phyloP scores from a whole-genome alignment of 2,329 filamentous ascomycete species.

The Diaporthe ampelina region DNA sequence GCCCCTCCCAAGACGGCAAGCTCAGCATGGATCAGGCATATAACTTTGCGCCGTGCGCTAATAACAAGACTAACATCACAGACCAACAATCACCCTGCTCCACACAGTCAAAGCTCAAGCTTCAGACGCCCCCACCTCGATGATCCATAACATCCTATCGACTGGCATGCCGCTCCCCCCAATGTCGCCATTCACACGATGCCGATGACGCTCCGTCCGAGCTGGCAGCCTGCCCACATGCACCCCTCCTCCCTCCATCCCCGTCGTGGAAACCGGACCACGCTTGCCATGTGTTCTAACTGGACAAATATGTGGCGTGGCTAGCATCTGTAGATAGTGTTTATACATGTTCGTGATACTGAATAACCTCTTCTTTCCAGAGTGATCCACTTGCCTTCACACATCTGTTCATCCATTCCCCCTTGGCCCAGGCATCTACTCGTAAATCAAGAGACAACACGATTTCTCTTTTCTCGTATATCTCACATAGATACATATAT shows the following conservation, averaged over 20 bases:
- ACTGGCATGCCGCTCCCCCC: neutral
- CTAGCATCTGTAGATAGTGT: neutral
- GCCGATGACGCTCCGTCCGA: slow-evolving; percentile 10
- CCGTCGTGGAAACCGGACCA: neutral
- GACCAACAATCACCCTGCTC: neutral
- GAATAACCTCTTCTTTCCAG: neutral
- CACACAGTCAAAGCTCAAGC: slow-evolving; percentile 23
- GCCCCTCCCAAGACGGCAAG: neutral
- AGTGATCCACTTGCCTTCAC: neutral
- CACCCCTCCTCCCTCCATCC: neutral
- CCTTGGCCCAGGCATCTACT: neutral
- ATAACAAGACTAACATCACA: neutral
- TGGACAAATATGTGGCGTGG: neutral
- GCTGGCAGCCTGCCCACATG: neutral
- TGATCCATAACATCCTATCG: neutral
- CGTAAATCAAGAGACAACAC: neutral
- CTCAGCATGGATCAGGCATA: slow-evolving; percentile 2
- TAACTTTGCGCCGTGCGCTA: neutral
- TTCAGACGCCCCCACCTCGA: neutral
- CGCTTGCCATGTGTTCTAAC: neutral
- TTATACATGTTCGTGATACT: neutral
- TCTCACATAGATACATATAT: neutral
- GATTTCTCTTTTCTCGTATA: neutral
- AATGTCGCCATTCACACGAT: slow-evolving; percentile 22
- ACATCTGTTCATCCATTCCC: neutral